Percentiles rank a stretch among this genome's conserved stretches.
Conservation (phyloP, 805 yeast species). For the Teunomyces funiuensis region DNA sequence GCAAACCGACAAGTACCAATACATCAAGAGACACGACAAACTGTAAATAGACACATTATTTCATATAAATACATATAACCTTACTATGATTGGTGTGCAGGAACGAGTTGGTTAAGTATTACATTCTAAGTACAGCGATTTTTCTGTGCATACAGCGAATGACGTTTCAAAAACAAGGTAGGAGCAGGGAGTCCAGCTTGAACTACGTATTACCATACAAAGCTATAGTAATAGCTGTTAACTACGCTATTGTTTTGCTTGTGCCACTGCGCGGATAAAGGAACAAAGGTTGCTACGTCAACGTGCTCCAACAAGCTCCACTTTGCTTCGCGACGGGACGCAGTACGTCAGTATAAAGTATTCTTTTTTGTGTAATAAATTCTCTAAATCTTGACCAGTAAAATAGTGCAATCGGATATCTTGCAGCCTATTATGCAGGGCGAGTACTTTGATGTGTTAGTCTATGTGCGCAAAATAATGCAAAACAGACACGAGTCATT, state of each 20-base stretch:
- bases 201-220: too few relatives aligned
- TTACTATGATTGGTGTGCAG: too few relatives aligned
- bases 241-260: too few relatives aligned
- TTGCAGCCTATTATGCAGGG: not conserved
- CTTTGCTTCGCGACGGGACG: not conserved
- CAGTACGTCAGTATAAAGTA: too few relatives aligned
- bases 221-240: too few relatives aligned
- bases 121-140: not conserved
- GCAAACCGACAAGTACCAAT: slow-evolving; percentile 18
- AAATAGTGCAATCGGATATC: slow-evolving; percentile 2
- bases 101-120: too few relatives aligned
- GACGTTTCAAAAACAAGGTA: too few relatives aligned
- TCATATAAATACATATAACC: not conserved
- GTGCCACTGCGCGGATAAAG: too few relatives aligned
- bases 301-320: not conserved
- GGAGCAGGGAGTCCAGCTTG: too few relatives aligned
- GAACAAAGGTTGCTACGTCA: slow-evolving; percentile 1
- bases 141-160: too few relatives aligned
- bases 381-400: not conserved
- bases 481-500: too few relatives aligned
- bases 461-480: too few relatives aligned
- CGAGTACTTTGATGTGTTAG: not conserved
- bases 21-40: slow-evolving; percentile 37
- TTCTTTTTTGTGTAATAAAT: not conserved
- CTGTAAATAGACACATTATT: slow-evolving; percentile 1